A percentile compares a stretch with the other conserved stretches of the same genome.
phyloP scores from a whole-genome alignment of 2,329 filamentous ascomycete species.

The Neopestalotiopsis sp. region DNA sequence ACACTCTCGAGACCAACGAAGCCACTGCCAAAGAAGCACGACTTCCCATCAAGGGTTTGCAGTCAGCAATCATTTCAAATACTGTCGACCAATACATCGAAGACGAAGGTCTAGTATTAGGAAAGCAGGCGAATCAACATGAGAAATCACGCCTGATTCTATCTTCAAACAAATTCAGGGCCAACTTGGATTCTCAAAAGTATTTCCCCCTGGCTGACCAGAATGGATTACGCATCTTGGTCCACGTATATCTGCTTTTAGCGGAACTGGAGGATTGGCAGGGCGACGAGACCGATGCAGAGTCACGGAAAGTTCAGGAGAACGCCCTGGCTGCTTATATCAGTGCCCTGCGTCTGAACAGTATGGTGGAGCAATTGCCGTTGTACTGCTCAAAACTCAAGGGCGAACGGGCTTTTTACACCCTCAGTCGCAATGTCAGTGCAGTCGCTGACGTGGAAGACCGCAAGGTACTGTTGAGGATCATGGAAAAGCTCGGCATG shows the following conservation, averaged over 20 bases:
- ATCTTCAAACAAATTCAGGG: slow-evolving; percentile 37
- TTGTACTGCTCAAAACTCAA: slow-evolving; percentile 85
- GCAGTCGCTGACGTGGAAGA: slow-evolving; percentile 70
- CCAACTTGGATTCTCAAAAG: slow-evolving; percentile 46
- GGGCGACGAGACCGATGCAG: slow-evolving; percentile 44
- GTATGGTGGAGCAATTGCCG: slow-evolving; percentile 79
- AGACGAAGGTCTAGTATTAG: slow-evolving; percentile 61
- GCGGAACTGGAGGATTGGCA: slow-evolving; percentile 68
- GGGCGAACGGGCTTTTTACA: slow-evolving; percentile 66
- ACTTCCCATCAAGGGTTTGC: slow-evolving; percentile 74
- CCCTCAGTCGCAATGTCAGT: slow-evolving; percentile 78
- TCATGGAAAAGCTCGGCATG: slow-evolving; percentile 78
- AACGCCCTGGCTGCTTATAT: slow-evolving; percentile 84
- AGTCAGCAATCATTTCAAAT: slow-evolving; percentile 74
- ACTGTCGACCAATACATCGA: slow-evolving; percentile 62
- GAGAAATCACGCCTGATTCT: slow-evolving; percentile 49
- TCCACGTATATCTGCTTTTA: slow-evolving; percentile 69
- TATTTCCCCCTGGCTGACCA: slow-evolving; percentile 63
- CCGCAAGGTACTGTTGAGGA: slow-evolving; percentile 70
- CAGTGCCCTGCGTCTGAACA: slow-evolving; percentile 73
- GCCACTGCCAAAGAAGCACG: slow-evolving; percentile 63
- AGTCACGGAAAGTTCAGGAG: slow-evolving; percentile 61
- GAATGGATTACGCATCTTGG: slow-evolving; percentile 69
- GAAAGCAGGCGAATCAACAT: slow-evolving; percentile 51
- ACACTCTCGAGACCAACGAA: slow-evolving; percentile 61